Conservation (phyloP, 2,329 filamentous ascomycete species). For the Aureobasidium sp. region DNA sequence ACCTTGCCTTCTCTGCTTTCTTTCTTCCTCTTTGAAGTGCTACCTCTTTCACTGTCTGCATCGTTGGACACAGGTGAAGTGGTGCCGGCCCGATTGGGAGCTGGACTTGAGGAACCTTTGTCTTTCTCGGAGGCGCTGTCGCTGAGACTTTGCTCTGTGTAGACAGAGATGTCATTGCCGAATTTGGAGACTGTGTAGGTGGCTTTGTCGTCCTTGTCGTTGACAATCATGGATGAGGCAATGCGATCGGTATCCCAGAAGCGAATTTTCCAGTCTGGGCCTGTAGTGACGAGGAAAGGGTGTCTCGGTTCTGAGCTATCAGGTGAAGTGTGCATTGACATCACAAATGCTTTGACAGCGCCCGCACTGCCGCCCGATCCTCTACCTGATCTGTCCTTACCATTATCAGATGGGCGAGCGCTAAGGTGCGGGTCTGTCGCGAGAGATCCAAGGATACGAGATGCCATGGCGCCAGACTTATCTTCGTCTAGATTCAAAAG, state of each 20-base stretch:
- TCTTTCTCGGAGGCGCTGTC: slow-evolving; percentile 3
- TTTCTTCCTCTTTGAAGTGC: slow-evolving; percentile 32
- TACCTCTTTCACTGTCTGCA: slow-evolving; percentile 23
- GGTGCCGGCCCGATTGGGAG: not conserved
- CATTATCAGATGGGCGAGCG: slow-evolving; percentile 1
- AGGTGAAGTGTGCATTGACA: slow-evolving; percentile 63
- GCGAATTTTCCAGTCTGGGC: slow-evolving; percentile 81
- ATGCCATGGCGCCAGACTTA: slow-evolving; percentile 76
- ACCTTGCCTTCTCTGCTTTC: slow-evolving; percentile 36
- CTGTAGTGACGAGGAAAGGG: slow-evolving; percentile 79
- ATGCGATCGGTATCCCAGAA: slow-evolving; percentile 85
- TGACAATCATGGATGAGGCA: slow-evolving; percentile 73
- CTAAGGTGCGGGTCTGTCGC: slow-evolving; percentile 10
- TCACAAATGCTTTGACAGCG: slow-evolving; percentile 67
- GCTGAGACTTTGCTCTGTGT: slow-evolving; percentile 24
- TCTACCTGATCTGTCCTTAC: slow-evolving; percentile 35
- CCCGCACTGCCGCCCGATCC: slow-evolving; percentile 35
- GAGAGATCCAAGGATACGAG: slow-evolving; percentile 70
- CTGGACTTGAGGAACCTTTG: not conserved
- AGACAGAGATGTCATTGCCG: slow-evolving; percentile 34
- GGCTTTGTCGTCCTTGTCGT: slow-evolving; percentile 66
- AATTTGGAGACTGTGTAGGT: slow-evolving; percentile 51
- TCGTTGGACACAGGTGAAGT: not conserved
- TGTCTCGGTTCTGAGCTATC: slow-evolving; percentile 65
- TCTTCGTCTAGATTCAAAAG: slow-evolving; percentile 89